Evolutionary conservation across 768 basidiomycete species (phyloP).

Genomic region (Leccinum olivaceopallidum): DNA sequence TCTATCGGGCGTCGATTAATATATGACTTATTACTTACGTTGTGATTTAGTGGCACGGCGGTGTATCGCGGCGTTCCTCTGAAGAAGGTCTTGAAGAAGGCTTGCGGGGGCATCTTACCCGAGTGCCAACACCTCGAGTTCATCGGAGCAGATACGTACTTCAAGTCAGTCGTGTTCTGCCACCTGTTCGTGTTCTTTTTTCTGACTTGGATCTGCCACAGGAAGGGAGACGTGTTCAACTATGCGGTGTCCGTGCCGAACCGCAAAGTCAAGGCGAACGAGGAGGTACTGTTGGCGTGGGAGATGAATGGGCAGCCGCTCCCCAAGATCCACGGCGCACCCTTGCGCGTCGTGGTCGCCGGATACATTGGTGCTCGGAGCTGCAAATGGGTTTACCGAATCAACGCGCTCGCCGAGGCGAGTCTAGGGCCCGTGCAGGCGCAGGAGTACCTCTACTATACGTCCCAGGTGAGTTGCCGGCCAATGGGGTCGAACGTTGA

Average conservation of each 20-base stretch:
- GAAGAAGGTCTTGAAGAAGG: conserved; percentile 53
- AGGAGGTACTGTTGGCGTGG: conserved; percentile 41
- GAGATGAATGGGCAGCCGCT: conserved; percentile 27
- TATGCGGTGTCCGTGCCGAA: conserved; percentile 51
- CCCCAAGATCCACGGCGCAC: conserved; percentile 52
- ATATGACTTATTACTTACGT: background rate
- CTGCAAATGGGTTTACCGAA: conserved; percentile 53
- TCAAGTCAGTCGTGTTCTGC: conserved; percentile 39
- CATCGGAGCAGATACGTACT: conserved; percentile 58
- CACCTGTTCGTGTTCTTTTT: background rate
- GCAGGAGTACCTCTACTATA: conserved; percentile 56
- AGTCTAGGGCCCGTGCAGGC: conserved; percentile 53
- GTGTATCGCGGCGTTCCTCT: conserved; percentile 53
- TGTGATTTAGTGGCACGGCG: conserved; percentile 43
- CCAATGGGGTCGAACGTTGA: too few species aligned
- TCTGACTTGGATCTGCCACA: conserved; percentile 12
- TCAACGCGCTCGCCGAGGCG: conserved; percentile 49
- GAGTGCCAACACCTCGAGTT: conserved; percentile 54
- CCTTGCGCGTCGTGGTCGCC: conserved; percentile 50
- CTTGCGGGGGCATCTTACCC: conserved; percentile 49
- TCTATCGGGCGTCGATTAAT: background rate
- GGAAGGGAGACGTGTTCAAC: conserved; percentile 40
- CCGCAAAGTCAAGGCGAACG: conserved; percentile 46
- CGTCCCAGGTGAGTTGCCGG: conserved; percentile 41
- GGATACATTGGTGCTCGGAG: conserved; percentile 58